These are phyloP conservation scores for Cucumis melo DNA, from an alignment of 306 rosid species.

Conservation along the genomic window DNA sequence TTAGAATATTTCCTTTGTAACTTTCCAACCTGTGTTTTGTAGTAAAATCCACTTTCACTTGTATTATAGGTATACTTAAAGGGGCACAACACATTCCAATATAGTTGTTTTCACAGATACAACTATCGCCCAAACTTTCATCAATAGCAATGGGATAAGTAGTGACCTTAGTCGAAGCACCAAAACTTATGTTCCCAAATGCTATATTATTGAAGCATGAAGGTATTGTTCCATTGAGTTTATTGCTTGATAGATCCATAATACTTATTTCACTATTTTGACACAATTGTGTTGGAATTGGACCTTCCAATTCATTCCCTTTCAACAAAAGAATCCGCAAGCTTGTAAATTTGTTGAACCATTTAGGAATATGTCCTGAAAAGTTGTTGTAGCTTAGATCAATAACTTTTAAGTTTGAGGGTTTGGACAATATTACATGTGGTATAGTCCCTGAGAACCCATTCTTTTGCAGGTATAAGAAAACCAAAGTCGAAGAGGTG, in stretches of 20 bases:
- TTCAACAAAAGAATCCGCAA: neutral
- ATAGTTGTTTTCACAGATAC: too few species aligned
- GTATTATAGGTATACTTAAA: too few species aligned
- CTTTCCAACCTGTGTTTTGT: neutral
- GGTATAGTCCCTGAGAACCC: neutral
- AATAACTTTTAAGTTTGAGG: neutral
- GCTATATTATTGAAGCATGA: neutral
- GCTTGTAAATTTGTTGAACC: neutral
- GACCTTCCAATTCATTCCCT: neutral
- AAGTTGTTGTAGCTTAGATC: neutral
- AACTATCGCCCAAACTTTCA: too few species aligned
- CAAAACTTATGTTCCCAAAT: neutral
- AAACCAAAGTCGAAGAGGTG: neutral
- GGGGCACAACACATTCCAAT: too few species aligned
- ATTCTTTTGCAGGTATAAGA: neutral
- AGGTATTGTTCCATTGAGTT: constrained; percentile 4
- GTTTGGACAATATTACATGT: neutral
- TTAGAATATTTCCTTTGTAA: neutral
- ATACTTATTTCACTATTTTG: neutral
- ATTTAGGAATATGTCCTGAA: neutral
- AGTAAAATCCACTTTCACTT: neutral
- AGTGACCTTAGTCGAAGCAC: too few species aligned
- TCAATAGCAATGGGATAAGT: too few species aligned
- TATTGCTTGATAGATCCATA: constrained; percentile 4
- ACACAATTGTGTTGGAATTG: neutral